Percentiles rank a stretch among this genome's conserved stretches.
phyloP scores from a whole-genome alignment of 1,139 yeast genomes.

The Kodamaea sp. region DNA sequence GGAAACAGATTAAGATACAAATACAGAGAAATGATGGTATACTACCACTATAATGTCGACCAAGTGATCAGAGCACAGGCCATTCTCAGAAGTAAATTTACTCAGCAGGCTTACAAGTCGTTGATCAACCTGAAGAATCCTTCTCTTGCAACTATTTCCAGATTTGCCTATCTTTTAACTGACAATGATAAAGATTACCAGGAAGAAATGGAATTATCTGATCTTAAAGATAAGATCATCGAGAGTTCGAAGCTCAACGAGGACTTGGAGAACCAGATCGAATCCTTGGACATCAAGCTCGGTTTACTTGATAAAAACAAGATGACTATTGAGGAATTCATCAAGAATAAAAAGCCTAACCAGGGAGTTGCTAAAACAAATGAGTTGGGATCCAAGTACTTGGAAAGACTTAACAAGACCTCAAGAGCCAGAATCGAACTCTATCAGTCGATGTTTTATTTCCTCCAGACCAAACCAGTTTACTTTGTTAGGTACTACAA shows the following conservation, averaged over 20 bases:
- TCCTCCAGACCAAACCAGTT: conserved; percentile 80
- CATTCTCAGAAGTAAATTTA: conserved; percentile 63
- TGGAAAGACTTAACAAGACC: conserved; percentile 37
- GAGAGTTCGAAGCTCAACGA: conserved; percentile 66
- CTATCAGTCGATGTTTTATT: conserved; percentile 77
- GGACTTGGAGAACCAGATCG: conserved; percentile 69
- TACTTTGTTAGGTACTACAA: conserved; percentile 60
- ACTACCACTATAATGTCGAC: conserved; percentile 57
- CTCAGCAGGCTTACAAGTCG: conserved; percentile 72
- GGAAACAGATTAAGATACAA: conserved; percentile 43
- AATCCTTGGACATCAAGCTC: conserved; percentile 79
- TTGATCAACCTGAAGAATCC: conserved; percentile 74
- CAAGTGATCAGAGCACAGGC: conserved; percentile 75
- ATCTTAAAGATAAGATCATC: conserved; percentile 64
- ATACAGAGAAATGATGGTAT: conserved; percentile 41
- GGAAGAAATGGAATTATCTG: conserved; percentile 72
- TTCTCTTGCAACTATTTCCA: conserved; percentile 71
- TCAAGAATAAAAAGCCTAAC: conserved; percentile 52
- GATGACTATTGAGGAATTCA: conserved; percentile 73
- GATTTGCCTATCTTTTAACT: conserved; percentile 74
- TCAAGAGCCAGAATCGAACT: conserved; percentile 52
- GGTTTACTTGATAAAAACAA: conserved; percentile 77
- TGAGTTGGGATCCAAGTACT: conserved; percentile 18
- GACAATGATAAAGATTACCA: conserved; percentile 75
- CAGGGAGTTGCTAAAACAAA: neutral